Evolutionary conservation across 2,329 filamentous ascomycete genomes (phyloP).

Genomic region (Triangularia verruculosa): DNA sequence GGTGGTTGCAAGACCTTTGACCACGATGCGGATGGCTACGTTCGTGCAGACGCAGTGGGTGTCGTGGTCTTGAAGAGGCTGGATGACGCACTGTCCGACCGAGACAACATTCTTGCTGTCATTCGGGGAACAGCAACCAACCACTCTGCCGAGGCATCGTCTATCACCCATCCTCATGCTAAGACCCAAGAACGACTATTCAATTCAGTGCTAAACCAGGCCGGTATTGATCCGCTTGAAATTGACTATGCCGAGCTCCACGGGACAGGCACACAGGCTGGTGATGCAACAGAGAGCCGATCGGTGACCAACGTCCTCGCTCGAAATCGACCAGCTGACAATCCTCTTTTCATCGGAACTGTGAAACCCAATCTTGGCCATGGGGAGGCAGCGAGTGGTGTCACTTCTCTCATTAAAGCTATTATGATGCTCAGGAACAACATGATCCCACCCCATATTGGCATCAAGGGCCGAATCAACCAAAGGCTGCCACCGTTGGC

Average conservation of each 20-base stretch:
- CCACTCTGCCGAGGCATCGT: constrained; percentile 66
- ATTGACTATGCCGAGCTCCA: constrained; percentile 67
- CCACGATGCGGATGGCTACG: constrained; percentile 59
- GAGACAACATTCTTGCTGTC: constrained; percentile 63
- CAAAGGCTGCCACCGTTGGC: constrained; percentile 28
- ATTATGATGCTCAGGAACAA: constrained; percentile 31
- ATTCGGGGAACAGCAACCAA: constrained; percentile 65
- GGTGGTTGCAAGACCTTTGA: constrained; percentile 54
- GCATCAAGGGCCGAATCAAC: constrained; percentile 26
- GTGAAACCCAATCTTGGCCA: constrained; percentile 33
- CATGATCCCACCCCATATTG: constrained; percentile 16
- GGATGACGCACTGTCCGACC: constrained; percentile 49
- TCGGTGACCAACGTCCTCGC: constrained; percentile 60
- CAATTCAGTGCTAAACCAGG: constrained; percentile 53
- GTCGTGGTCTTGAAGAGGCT: constrained; percentile 50
- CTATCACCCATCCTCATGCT: constrained; percentile 69
- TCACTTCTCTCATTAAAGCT: constrained; percentile 35
- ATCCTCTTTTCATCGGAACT: constrained; percentile 28
- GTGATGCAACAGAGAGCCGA: constrained; percentile 64
- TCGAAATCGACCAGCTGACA: constrained; percentile 39
- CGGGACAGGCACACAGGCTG: constrained; percentile 68
- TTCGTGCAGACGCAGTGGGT: constrained; percentile 48
- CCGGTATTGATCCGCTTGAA: constrained; percentile 52
- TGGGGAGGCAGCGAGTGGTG: constrained; percentile 23
- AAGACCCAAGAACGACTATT: constrained; percentile 61